A percentile compares a stretch with the other conserved stretches of the same genome.
These are phyloP conservation scores for Zygosaccharomyces rouxii DNA, from an alignment of 805 yeast genomes.

Conservation along the genomic window DNA sequence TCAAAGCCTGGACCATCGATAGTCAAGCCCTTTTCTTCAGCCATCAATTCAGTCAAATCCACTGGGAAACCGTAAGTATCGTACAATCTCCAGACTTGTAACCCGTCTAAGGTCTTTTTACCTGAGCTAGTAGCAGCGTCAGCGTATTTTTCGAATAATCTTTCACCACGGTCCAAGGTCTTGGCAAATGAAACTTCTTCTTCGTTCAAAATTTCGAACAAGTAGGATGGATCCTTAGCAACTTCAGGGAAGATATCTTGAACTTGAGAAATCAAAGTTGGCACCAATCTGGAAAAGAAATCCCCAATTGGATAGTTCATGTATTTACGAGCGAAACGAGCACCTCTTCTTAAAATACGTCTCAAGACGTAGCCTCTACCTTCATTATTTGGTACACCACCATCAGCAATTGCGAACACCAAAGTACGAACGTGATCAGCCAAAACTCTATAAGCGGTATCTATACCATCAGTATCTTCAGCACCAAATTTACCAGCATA, in stretches of 20 bases:
- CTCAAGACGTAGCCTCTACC: slow-evolving; percentile 98
- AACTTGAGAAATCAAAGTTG: slow-evolving; percentile 87
- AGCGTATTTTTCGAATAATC: slow-evolving; percentile 90
- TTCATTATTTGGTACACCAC: slow-evolving; percentile 98
- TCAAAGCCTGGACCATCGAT: slow-evolving; percentile 93
- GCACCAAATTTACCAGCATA: slow-evolving; percentile 90
- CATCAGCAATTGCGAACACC: slow-evolving; percentile 94
- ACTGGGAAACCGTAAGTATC: slow-evolving; percentile 99
- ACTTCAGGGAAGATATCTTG: slow-evolving; percentile 89
- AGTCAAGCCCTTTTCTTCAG: slow-evolving; percentile 91
- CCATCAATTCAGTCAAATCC: slow-evolving; percentile 96
- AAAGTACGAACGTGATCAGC: slow-evolving; percentile 98
- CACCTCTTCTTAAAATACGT: slow-evolving; percentile 96
- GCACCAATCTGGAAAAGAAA: slow-evolving; percentile 88
- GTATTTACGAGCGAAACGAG: slow-evolving; percentile 93
- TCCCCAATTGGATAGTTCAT: slow-evolving; percentile 93
- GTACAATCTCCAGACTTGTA: slow-evolving; percentile 96
- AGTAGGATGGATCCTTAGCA: slow-evolving; percentile 59
- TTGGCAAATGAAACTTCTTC: slow-evolving; percentile 94
- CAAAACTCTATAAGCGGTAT: slow-evolving; percentile 95
- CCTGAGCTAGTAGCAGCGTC: slow-evolving; percentile 71
- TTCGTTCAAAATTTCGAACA: slow-evolving; percentile 89
- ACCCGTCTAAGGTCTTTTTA: slow-evolving; percentile 76
- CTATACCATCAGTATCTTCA: slow-evolving; percentile 91
- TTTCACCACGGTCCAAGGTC: slow-evolving; percentile 97